Conservation (phyloP, 352 stramenopile species). For the Globisporangium recalcitrans region DNA sequence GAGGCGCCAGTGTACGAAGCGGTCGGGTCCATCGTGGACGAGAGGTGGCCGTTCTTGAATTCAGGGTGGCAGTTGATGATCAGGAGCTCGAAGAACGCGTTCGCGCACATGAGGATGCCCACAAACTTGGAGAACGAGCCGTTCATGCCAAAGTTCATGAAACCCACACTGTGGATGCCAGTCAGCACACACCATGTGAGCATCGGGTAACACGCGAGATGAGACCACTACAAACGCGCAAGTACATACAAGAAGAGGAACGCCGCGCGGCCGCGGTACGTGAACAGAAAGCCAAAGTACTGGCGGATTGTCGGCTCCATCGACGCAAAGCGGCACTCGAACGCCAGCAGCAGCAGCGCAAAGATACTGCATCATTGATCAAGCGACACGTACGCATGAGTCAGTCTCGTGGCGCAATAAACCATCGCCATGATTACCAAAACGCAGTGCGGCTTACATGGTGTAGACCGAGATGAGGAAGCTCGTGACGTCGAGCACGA, state of each 20-base stretch:
- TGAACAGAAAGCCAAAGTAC: slow-evolving; percentile 87
- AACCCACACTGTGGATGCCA: slow-evolving; percentile 46
- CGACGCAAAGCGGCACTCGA: slow-evolving; percentile 84
- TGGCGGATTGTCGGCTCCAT: slow-evolving; percentile 84
- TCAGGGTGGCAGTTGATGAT: slow-evolving; percentile 85
- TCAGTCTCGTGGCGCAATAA: not conserved
- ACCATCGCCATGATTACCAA: too few species aligned
- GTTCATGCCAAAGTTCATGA: slow-evolving; percentile 87
- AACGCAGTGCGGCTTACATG: slow-evolving; percentile 64
- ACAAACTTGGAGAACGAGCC: slow-evolving; percentile 64
- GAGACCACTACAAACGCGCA: not conserved
- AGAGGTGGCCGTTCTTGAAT: slow-evolving; percentile 69
- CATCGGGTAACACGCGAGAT: not conserved
- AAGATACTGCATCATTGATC: slow-evolving; percentile 55
- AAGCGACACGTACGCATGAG: not conserved
- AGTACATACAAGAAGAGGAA: slow-evolving; percentile 74
- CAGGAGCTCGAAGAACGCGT: slow-evolving; percentile 66
- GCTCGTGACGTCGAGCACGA: slow-evolving; percentile 81
- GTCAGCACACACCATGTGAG: not conserved
- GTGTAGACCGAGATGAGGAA: slow-evolving; percentile 86
- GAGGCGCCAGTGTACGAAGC: slow-evolving; percentile 53
- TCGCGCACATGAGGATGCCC: slow-evolving; percentile 72
- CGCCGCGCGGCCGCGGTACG: slow-evolving; percentile 74
- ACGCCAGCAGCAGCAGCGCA: slow-evolving; percentile 72
- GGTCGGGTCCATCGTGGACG: slow-evolving; percentile 74